These are phyloP conservation scores for Carex arenaria DNA, from an alignment of 202 grass and related monocot genomes.

Conservation along the genomic window DNA sequence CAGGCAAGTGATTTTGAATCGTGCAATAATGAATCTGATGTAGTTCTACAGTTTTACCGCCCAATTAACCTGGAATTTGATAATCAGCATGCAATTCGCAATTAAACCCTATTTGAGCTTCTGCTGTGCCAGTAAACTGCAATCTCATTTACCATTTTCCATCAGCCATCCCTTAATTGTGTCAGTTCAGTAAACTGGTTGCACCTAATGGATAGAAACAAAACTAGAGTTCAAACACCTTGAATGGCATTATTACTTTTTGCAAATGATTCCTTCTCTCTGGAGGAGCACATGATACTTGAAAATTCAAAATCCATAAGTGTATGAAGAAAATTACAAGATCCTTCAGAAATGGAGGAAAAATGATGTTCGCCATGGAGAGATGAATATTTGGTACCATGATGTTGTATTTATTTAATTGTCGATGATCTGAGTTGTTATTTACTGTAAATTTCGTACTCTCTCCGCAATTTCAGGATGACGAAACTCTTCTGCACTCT, in stretches of 20 bases:
- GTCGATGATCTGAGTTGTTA: background rate
- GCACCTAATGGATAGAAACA: background rate
- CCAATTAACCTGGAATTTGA: background rate
- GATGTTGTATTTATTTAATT: background rate
- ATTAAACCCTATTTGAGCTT: background rate
- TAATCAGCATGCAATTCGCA: background rate
- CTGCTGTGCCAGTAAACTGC: conserved; percentile 23
- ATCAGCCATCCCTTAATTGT: background rate
- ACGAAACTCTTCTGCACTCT: too few relatives aligned
- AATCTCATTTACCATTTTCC: background rate
- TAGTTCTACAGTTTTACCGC: background rate
- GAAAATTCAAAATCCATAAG: conserved; percentile 58
- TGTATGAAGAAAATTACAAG: conserved; percentile 49
- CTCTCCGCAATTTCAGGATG: too few relatives aligned
- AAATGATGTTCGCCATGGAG: conserved; percentile 49
- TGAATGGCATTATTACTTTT: background rate
- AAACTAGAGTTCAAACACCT: background rate
- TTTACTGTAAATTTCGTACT: background rate
- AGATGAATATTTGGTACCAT: conserved; percentile 46
- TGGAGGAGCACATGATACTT: conserved; percentile 57
- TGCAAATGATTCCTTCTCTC: conserved; percentile 41
- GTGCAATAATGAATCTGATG: background rate
- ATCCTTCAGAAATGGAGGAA: conserved; percentile 56
- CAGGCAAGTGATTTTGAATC: conserved; percentile 30
- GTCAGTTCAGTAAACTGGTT: background rate